A percentile compares a stretch with the other conserved stretches of the same genome.
These are phyloP conservation scores for Aspergillus carlsbadensis DNA, from an alignment of 495 filamentous ascomycete species.

Conservation along the genomic window DNA sequence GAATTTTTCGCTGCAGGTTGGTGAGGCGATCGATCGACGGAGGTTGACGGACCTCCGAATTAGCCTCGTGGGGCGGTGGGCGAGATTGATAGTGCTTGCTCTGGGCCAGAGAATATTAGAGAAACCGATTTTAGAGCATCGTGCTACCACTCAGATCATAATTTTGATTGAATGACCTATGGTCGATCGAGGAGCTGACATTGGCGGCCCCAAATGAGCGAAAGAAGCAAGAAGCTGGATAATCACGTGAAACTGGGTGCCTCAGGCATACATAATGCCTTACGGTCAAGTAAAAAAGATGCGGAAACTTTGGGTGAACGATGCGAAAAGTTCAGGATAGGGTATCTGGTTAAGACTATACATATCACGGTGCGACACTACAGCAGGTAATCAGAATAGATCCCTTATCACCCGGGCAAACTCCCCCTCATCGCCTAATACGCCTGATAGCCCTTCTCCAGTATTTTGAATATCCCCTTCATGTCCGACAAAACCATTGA, in stretches of 20 bases:
- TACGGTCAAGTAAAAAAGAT: neutral
- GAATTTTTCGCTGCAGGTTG: conserved; percentile 11
- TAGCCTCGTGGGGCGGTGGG: conserved; percentile 36
- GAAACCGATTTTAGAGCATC: neutral
- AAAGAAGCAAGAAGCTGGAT: conserved; percentile 1
- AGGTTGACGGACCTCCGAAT: conserved; percentile 27
- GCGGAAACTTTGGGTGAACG: neutral
- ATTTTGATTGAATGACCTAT: neutral
- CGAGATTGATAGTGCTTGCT: conserved; percentile 5
- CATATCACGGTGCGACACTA: neutral
- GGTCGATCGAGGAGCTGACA: neutral
- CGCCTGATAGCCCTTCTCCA: conserved; percentile 45
- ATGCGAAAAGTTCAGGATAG: neutral
- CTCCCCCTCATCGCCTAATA: conserved; percentile 62
- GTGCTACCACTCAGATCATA: neutral
- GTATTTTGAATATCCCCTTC: conserved; percentile 48
- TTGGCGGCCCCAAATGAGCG: neutral
- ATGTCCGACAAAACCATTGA: conserved; percentile 42
- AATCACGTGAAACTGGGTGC: conserved; percentile 1
- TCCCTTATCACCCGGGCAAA: conserved; percentile 61
- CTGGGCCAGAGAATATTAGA: neutral
- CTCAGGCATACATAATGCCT: neutral
- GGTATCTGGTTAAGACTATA: neutral
- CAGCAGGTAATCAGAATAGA: conserved; percentile 53
- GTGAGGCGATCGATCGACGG: conserved; percentile 27